phyloP scores from a whole-genome alignment of 257 asterid genomes.

The Solanum peruvianum region DNA sequence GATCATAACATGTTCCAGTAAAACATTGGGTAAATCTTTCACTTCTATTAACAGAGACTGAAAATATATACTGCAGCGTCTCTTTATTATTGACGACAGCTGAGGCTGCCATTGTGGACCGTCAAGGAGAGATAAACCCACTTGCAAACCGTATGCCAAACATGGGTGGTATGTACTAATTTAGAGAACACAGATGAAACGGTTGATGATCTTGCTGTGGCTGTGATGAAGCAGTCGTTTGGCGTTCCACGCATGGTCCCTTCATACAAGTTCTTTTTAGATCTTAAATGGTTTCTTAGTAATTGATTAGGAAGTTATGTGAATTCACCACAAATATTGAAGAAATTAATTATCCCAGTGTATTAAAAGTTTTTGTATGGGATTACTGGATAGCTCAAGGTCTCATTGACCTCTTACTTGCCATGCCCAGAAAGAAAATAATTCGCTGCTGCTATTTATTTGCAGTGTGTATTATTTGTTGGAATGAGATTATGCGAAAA shows the following conservation, averaged over 20 bases:
- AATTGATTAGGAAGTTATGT: background rate
- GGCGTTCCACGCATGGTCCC: background rate
- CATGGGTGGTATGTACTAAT: conserved; percentile 28
- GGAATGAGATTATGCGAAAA: background rate
- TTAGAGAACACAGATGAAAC: background rate
- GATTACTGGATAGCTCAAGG: background rate
- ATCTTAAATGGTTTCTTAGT: background rate
- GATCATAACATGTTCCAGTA: background rate
- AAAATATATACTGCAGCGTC: conserved; percentile 29
- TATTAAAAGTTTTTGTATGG: background rate
- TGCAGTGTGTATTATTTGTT: background rate
- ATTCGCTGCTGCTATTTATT: background rate
- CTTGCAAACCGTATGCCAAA: conserved; percentile 44
- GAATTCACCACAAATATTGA: background rate
- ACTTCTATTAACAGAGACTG: background rate
- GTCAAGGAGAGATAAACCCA: conserved; percentile 41
- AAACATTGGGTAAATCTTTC: background rate
- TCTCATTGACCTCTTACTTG: background rate
- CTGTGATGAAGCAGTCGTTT: background rate
- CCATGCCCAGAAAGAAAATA: background rate
- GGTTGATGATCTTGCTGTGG: background rate
- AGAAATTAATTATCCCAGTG: background rate
- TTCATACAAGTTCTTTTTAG: background rate
- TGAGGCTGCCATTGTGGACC: conserved; percentile 54
- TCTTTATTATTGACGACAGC: conserved; percentile 64